Base-by-base conservation (phyloP, 106 monocot genomes). In the Dioscorea dumetorum region DNA sequence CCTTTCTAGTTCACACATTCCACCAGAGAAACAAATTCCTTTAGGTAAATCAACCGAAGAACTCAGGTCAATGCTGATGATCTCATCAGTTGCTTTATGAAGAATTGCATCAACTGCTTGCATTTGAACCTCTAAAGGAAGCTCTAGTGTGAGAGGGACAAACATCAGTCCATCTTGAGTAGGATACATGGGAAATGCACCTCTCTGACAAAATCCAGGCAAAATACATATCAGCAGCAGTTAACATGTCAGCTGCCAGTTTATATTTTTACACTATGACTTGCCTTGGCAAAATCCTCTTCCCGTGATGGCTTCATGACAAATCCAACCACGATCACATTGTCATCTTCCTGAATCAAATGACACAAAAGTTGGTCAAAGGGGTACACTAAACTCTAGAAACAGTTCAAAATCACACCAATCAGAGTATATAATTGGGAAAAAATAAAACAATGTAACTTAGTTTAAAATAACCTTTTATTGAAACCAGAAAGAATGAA, bases 11-110 rank as follows among this genome's bases (percentile, higher is more conserved):
- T 92, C 84, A 73, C 65, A 53, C 82, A 97, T 92, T 62, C 89
- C 91, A 20, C 70, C 60, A 22, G 97, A 89, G 74, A 81, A 91
- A 32, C 70, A 76, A 75, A 92, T 85, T 18, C 87, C 80, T 20
- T 77, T 74, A 22, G 86, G 69, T 71, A 80, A 84, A 48, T 89
- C 70, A 49, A 61, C 72, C 21, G 75, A 69, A 51, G 54, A 68
- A 33, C 58, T 62, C 50, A 73, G 54, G 58, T 97, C 82, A 69
- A 97, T 80, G 68, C 67, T 73, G 64, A 80, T 75, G 11, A 97
- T 89, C 73, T 97, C 97, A 84, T 97, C 97, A 33, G 97, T 97
- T 72, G 87, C 87, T 82, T 97, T 97, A 72, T 97, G 97, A 60
- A 97, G 92, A 57, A 97, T 54, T n/a, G 68, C 76, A 90, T 97